phyloP scores from a whole-genome alignment of 805 yeast genomes.

The Candida orba region DNA sequence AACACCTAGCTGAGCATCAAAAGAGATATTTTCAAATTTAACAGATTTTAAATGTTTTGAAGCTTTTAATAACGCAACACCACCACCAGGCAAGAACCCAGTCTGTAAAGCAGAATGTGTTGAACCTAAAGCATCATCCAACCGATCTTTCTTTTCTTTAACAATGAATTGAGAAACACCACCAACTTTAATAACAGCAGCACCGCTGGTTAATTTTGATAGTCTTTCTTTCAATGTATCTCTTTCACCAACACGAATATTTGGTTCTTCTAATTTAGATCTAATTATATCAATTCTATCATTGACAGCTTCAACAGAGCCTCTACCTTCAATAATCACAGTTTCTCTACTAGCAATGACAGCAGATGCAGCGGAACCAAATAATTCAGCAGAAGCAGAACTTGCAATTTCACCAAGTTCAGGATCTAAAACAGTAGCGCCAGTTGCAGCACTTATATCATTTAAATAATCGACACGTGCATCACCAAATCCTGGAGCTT shows the following conservation, averaged over 20 bases:
- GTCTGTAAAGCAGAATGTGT: slow-evolving; percentile 98
- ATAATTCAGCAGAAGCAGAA: slow-evolving; percentile 79
- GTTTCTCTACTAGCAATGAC: slow-evolving; percentile 95
- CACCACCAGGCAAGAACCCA: slow-evolving; percentile 99
- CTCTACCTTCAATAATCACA: slow-evolving; percentile 88
- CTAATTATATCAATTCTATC: slow-evolving; percentile 94
- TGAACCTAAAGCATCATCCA: slow-evolving; percentile 96
- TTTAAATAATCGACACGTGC: slow-evolving; percentile 95
- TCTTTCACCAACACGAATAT: slow-evolving; percentile 78
- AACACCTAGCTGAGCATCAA: slow-evolving; percentile 95
- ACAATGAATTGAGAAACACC: slow-evolving; percentile 97
- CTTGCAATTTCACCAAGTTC: slow-evolving; percentile 95
- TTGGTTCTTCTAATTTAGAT: slow-evolving; percentile 64
- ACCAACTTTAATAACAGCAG: slow-evolving; percentile 96
- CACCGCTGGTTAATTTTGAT: slow-evolving; percentile 97
- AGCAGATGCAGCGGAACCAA: slow-evolving; percentile 88
- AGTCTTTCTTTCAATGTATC: slow-evolving; percentile 96
- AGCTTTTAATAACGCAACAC: slow-evolving; percentile 95
- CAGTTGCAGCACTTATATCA: slow-evolving; percentile 90
- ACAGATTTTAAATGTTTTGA: slow-evolving; percentile 64
- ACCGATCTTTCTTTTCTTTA: slow-evolving; percentile 98
- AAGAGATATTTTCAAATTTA: slow-evolving; percentile 59
- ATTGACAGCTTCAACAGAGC: slow-evolving; percentile 70
- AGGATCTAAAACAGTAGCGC: slow-evolving; percentile 82
- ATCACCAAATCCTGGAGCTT: slow-evolving; percentile 99